These are phyloP conservation scores for Chloropicon primus DNA, from an alignment of 139 green algal species.

Conservation along the genomic window DNA sequence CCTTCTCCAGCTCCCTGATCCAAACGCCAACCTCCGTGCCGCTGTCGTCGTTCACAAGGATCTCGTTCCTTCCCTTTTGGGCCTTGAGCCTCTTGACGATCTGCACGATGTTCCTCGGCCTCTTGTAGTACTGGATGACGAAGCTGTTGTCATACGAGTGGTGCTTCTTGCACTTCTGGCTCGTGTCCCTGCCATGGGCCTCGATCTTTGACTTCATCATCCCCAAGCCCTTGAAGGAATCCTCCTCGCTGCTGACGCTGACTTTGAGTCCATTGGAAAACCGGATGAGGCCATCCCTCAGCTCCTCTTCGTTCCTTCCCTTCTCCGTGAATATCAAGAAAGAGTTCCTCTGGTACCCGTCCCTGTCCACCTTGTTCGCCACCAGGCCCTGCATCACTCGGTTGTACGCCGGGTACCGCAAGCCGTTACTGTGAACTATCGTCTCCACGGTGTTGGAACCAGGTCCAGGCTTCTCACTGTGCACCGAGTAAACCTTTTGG, in stretches of 20 bases:
- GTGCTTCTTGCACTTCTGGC: background rate
- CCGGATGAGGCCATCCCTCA: background rate
- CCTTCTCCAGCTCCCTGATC: background rate
- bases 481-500: background rate
- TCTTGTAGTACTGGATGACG: conserved; percentile 7
- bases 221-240: background rate
- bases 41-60: background rate
- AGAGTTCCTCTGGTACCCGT: background rate
- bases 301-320: background rate
- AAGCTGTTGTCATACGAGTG: background rate
- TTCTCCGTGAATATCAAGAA: background rate
- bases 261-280: background rate
- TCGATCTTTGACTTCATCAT: background rate
- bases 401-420: background rate
- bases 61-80: background rate
- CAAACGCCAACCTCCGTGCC: background rate
- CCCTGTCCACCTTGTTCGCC: background rate
- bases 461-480: background rate
- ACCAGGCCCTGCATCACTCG: background rate
- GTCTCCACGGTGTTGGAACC: background rate
- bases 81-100: background rate
- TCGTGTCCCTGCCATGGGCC: background rate
- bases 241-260: background rate
- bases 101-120: background rate
- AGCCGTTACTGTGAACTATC: background rate